Evolutionary conservation across 1,284 basidiomycete genomes (phyloP).

Genomic region (Ganoderma multipileum): DNA sequence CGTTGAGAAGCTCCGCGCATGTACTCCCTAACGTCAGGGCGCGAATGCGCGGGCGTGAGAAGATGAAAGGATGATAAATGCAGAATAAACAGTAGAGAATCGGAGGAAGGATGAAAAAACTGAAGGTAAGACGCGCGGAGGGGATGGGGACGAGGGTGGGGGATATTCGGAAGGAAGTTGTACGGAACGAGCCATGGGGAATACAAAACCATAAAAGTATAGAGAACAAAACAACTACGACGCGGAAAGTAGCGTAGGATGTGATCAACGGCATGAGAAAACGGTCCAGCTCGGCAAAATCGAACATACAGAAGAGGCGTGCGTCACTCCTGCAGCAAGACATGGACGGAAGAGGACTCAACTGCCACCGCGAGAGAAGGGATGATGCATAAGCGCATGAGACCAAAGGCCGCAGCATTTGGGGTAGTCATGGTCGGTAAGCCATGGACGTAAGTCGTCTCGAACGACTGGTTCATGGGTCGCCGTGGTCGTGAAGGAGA

Average conservation of each 20-base stretch:
- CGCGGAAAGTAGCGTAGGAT: constrained; percentile 17
- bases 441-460: background rate
- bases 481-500: constrained; percentile 12
- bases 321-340: background rate
- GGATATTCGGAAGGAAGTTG: constrained; percentile 5
- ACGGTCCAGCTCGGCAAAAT: constrained; percentile 21
- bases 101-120: background rate
- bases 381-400: constrained; percentile 17
- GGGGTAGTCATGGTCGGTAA: constrained; percentile 2
- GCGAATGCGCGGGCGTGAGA: background rate
- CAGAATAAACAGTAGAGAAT: background rate
- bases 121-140: background rate
- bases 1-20: constrained; percentile 11
- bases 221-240: constrained; percentile 23
- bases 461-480: background rate
- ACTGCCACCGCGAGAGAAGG: constrained; percentile 5
- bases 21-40: background rate
- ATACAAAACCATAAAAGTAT: constrained; percentile 22
- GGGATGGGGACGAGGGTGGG: background rate
- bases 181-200: constrained; percentile 6
- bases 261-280: constrained; percentile 8
- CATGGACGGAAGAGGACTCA: constrained; percentile 3
- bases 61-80: background rate
- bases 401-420: constrained; percentile 16
- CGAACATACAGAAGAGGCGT: background rate